phyloP scores from a whole-genome alignment of 1,284 basidiomycete species.

The Heterobasidion irregulare region DNA sequence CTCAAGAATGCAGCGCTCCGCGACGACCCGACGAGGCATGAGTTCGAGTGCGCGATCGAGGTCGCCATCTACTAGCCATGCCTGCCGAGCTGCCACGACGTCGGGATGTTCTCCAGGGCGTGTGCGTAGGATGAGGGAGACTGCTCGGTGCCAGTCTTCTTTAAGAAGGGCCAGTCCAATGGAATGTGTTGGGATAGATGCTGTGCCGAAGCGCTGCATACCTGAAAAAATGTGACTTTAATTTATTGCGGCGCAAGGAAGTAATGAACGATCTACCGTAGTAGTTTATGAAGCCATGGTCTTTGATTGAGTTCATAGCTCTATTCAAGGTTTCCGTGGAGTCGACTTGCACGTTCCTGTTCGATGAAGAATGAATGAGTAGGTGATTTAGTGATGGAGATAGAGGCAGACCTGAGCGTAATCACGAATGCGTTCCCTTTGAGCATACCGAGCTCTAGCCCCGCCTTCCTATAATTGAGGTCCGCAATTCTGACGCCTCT shows the following conservation, averaged over 20 bases:
- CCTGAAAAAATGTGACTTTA: constrained; percentile 34
- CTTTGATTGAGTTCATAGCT: constrained; percentile 76
- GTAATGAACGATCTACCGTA: constrained; percentile 56
- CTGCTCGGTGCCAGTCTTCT: constrained; percentile 84
- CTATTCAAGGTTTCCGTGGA: constrained; percentile 64
- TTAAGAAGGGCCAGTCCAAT: constrained; percentile 88
- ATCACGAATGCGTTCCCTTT: constrained; percentile 96
- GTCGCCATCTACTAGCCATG: constrained; percentile 78
- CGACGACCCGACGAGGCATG: constrained; percentile 86
- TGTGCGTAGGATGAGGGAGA: constrained; percentile 74
- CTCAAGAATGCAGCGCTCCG: constrained; percentile 88
- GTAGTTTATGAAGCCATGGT: constrained; percentile 94
- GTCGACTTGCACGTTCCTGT: constrained; percentile 76
- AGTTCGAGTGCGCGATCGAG: constrained; percentile 69
- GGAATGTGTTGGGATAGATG: constrained; percentile 89
- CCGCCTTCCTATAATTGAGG: constrained; percentile 73
- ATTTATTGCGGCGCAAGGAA: constrained; percentile 1
- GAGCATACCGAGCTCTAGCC: constrained; percentile 88
- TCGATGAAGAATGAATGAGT: not conserved
- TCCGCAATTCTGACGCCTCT: constrained; percentile 88
- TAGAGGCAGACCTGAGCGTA: constrained; percentile 67
- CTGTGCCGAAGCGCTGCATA: constrained; percentile 99
- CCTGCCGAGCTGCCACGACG: constrained; percentile 67
- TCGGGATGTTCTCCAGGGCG: constrained; percentile 89
- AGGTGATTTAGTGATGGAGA: not conserved